Evolutionary conservation across 2,329 filamentous ascomycete species (phyloP).

Genomic region (Colletotrichum viniferum): DNA sequence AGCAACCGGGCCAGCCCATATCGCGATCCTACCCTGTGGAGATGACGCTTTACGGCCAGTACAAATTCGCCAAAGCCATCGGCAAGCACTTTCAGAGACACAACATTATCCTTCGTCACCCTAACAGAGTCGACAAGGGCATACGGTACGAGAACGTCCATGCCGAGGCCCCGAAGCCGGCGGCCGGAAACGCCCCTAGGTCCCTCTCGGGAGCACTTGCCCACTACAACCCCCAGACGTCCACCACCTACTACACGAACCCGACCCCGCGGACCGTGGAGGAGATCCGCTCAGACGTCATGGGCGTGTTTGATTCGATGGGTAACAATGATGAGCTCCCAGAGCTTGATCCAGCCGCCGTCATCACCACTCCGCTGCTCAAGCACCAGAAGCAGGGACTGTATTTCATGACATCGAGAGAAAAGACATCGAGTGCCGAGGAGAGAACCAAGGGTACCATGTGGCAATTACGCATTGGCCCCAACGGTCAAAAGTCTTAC

Average conservation of each 20-base stretch:
- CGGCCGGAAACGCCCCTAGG: constrained; percentile 32
- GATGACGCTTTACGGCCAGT: constrained; percentile 80
- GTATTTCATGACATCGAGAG: constrained; percentile 82
- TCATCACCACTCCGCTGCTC: constrained; percentile 72
- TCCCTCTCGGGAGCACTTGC: constrained; percentile 22
- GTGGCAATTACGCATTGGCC: constrained; percentile 68
- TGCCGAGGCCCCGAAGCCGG: constrained; percentile 47
- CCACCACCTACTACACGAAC: constrained; percentile 24
- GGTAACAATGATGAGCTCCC: constrained; percentile 77
- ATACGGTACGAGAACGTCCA: constrained; percentile 82
- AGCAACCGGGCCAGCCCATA: constrained; percentile 65
- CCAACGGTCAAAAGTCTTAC: constrained; percentile 63
- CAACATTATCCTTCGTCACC: constrained; percentile 66
- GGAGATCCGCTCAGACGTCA: constrained; percentile 83
- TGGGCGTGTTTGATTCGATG: constrained; percentile 86
- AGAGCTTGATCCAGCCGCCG: constrained; percentile 67
- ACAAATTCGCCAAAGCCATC: constrained; percentile 67
- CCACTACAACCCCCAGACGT: constrained; percentile 12
- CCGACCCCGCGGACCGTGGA: constrained; percentile 70
- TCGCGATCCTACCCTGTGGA: constrained; percentile 69
- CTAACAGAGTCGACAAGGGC: constrained; percentile 61
- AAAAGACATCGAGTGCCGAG: constrained; percentile 61
- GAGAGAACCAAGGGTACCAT: constrained; percentile 73
- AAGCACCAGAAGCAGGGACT: constrained; percentile 90
- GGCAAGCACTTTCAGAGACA: constrained; percentile 71